phyloP scores from a whole-genome alignment of 2,329 filamentous ascomycete genomes.

The Venturia effusa region DNA sequence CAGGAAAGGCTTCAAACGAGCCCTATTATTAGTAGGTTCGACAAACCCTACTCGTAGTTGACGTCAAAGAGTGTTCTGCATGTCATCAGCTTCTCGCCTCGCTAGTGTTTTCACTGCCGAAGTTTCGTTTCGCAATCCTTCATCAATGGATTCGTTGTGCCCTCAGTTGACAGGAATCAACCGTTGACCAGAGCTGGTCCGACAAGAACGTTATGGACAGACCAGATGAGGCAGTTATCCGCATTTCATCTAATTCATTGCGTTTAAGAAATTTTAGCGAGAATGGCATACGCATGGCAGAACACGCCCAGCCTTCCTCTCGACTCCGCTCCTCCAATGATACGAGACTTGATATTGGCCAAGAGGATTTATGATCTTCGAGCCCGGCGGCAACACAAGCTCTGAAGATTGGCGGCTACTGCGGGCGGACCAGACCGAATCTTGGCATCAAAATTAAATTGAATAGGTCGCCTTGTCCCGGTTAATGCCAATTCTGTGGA shows the following conservation, averaged over 20 bases:
- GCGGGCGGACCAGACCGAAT: not conserved
- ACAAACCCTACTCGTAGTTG: too few relatives aligned
- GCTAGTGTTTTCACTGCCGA: too few relatives aligned
- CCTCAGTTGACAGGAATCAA: too few relatives aligned
- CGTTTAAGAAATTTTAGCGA: not conserved
- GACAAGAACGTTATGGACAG: too few relatives aligned
- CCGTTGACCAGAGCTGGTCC: too few relatives aligned
- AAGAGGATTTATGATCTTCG: not conserved
- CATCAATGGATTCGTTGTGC: too few relatives aligned
- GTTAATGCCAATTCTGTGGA: too few relatives aligned
- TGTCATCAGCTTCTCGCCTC: too few relatives aligned
- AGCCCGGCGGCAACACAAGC: constrained; percentile 2
- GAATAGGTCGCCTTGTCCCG: not conserved
- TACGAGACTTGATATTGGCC: not conserved
- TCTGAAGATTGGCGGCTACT: not conserved
- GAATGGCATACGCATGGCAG: not conserved
- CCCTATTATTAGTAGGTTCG: too few relatives aligned
- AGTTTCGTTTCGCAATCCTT: too few relatives aligned
- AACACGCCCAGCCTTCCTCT: not conserved
- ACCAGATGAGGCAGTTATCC: not conserved
- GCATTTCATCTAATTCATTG: not conserved
- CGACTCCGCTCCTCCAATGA: not conserved
- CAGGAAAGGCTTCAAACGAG: too few relatives aligned
- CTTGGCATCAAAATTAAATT: not conserved
- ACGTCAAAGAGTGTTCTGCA: too few relatives aligned